Conservation (phyloP, 2,329 filamentous ascomycete species). For the Diplodia mutila region DNA sequence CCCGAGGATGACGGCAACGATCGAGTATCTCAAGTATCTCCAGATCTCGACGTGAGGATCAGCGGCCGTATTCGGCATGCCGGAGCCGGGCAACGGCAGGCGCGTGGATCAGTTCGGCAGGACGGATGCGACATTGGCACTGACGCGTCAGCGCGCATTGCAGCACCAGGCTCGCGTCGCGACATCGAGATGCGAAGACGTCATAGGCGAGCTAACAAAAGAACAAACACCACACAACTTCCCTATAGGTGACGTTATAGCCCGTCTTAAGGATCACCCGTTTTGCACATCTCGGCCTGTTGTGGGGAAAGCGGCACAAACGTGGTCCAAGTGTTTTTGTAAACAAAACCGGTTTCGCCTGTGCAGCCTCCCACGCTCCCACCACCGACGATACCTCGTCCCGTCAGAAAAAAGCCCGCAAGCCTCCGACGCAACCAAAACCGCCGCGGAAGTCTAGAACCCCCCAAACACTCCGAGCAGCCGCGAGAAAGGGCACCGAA, state of each 20-base stretch:
- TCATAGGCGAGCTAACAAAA: neutral
- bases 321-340: constrained; percentile 11
- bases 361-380: neutral
- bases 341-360: neutral
- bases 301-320: neutral
- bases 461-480: neutral
- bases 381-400: neutral
- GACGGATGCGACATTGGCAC: neutral
- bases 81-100: neutral
- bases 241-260: neutral
- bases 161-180: neutral
- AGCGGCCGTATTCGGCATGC: neutral
- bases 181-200: neutral
- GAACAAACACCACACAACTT: neutral
- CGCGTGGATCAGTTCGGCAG: neutral
- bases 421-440: neutral
- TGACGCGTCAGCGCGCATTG: neutral
- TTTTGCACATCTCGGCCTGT: neutral
- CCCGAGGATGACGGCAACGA: neutral
- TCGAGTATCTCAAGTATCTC: neutral
- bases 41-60: neutral
- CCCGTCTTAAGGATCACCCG: neutral
- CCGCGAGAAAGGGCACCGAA: neutral
- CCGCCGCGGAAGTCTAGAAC: neutral
- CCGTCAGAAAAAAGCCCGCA: neutral